Percentiles rank a stretch among this genome's conserved stretches.
phyloP scores from a whole-genome alignment of 2,329 filamentous ascomycete genomes.

The Trichoderma koningii region DNA sequence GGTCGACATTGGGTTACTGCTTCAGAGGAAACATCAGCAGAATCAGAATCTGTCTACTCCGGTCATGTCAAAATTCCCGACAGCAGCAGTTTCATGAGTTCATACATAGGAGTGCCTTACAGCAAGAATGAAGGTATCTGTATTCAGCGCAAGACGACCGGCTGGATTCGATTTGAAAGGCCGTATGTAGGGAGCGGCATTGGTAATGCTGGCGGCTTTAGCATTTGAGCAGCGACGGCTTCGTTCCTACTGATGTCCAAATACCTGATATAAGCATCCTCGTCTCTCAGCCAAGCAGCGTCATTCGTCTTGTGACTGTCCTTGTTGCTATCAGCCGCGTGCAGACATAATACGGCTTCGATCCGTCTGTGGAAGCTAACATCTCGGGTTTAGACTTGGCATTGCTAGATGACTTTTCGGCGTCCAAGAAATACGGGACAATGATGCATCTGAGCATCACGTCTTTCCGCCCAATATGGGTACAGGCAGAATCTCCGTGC shows the following conservation, averaged over 20 bases:
- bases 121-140: neutral
- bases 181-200: neutral
- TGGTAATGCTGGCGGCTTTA: neutral
- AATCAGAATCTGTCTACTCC: conserved; percentile 1
- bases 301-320: neutral
- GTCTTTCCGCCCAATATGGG: neutral
- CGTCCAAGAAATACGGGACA: neutral
- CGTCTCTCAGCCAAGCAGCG: neutral
- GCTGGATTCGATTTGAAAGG: neutral
- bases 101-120: conserved; percentile 3
- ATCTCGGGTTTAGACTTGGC: neutral
- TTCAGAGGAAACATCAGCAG: neutral
- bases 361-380: neutral
- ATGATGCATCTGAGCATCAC: neutral
- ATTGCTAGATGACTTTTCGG: neutral
- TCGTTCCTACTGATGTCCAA: neutral
- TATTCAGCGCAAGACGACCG: neutral
- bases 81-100: neutral
- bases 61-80: neutral
- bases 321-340: neutral
- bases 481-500: neutral
- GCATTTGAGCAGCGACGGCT: conserved; percentile 9
- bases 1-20: neutral
- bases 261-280: neutral
- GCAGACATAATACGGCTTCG: neutral